A percentile compares a stretch with the other conserved stretches of the same genome.
Evolutionary conservation across 202 grass and related monocot genomes (phyloP).

Genomic region (Carex arenaria): DNA sequence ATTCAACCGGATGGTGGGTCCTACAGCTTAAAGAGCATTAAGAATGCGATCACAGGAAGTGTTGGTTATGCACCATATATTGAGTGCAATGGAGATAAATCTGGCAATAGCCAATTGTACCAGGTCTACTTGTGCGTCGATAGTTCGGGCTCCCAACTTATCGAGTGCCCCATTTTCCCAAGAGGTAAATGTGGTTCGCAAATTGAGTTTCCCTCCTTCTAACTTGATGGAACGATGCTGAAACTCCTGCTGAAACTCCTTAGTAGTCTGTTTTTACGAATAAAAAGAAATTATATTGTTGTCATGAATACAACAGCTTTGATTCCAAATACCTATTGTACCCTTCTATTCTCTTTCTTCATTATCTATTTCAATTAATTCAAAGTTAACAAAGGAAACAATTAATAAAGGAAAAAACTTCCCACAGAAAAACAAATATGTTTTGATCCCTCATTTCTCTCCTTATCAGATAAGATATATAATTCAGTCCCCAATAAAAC

Average conservation of each 20-base stretch:
- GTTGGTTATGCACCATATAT: conserved; percentile 51
- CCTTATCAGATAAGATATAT: too few species aligned
- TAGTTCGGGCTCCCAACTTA: conserved; percentile 27
- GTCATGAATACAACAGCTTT: too few species aligned
- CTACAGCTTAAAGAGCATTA: conserved; percentile 43
- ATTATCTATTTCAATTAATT: too few species aligned
- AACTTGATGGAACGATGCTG: not conserved
- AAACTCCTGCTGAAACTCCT: not conserved
- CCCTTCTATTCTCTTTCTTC: too few species aligned
- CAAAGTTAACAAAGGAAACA: too few species aligned
- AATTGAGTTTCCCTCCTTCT: conserved; percentile 81
- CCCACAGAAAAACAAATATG: too few species aligned
- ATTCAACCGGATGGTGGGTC: conserved; percentile 50
- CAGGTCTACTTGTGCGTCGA: conserved; percentile 83
- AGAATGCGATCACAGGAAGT: conserved; percentile 33
- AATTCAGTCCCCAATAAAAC: too few species aligned
- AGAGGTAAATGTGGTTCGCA: conserved; percentile 32
- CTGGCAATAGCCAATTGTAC: conserved; percentile 68
- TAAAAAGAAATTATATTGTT: not conserved
- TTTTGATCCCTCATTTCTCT: too few species aligned
- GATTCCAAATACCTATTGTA: too few species aligned
- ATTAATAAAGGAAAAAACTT: too few species aligned
- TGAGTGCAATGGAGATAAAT: conserved; percentile 74
- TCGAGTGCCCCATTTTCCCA: conserved; percentile 67
- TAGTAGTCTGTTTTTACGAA: not conserved